Evolutionary conservation across 1,139 yeast genomes (phyloP).

Genomic region (Scheffersomyces illinoinensis): DNA sequence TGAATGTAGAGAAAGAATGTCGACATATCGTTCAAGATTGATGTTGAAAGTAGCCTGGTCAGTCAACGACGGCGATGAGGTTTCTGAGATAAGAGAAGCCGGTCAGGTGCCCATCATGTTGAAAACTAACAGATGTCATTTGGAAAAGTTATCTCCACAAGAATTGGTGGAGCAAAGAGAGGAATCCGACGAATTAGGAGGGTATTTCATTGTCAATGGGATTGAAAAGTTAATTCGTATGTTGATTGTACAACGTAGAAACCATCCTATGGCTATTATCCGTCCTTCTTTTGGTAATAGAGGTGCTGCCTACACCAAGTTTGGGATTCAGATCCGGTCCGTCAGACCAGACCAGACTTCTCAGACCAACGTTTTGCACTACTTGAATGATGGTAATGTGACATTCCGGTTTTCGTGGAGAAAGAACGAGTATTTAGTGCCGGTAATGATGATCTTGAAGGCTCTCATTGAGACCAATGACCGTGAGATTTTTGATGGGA

Average conservation of each 20-base stretch:
- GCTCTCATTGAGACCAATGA: constrained; percentile 91
- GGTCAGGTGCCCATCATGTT: constrained; percentile 94
- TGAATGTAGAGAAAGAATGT: constrained; percentile 88
- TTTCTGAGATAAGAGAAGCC: constrained; percentile 82
- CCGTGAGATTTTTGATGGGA: constrained; percentile 93
- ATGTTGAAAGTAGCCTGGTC: constrained; percentile 79
- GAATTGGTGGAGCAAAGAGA: constrained; percentile 79
- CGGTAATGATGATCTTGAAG: constrained; percentile 88
- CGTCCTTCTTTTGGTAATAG: constrained; percentile 94
- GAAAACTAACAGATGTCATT: constrained; percentile 85
- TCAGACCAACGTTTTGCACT: constrained; percentile 94
- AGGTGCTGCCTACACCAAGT: constrained; percentile 87
- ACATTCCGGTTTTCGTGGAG: constrained; percentile 97
- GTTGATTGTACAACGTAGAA: constrained; percentile 97
- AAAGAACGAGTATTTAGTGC: constrained; percentile 91
- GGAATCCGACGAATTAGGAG: constrained; percentile 95
- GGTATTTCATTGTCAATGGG: constrained; percentile 94
- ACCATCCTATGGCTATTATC: constrained; percentile 96
- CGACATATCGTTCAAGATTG: constrained; percentile 71
- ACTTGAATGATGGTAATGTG: constrained; percentile 92
- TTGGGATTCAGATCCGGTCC: constrained; percentile 90
- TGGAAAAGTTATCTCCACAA: constrained; percentile 77
- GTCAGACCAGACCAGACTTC: constrained; percentile 98
- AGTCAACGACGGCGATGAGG: constrained; percentile 83
- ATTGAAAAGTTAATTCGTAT: constrained; percentile 94